A percentile compares a stretch with the other conserved stretches of the same genome.
These are phyloP conservation scores for Plasmodium gallinaceum DNA, from an alignment of 169 alveolate genomes.

Conservation along the genomic window DNA sequence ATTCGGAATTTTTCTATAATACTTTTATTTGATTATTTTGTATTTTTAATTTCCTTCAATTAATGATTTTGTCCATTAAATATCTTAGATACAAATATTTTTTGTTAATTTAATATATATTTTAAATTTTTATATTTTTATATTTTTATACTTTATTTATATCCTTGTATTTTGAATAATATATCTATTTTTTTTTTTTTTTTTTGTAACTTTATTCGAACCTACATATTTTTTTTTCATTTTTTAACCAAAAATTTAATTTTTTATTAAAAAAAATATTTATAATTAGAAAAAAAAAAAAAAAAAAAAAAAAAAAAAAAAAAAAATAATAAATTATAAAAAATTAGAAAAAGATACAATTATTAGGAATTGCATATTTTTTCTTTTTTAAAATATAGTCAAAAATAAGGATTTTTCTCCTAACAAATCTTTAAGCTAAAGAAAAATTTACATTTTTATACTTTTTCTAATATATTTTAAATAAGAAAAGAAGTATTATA, in stretches of 20 bases:
- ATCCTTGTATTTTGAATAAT: no score
- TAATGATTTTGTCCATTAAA: not conserved
- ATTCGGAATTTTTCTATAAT: no score
- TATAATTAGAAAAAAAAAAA: not conserved
- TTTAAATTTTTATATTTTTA: no score
- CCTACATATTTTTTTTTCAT: no score
- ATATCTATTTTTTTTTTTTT: no score
- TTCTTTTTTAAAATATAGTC: conserved; percentile 31
- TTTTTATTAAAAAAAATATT: no score
- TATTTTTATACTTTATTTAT: no score
- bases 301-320: no score
- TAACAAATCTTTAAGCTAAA: conserved; percentile 46
- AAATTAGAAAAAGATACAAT: not conserved
- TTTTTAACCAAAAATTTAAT: not conserved
- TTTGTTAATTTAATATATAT: no score
- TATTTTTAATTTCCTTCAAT: not conserved
- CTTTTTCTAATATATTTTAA: not conserved
- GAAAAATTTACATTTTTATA: conserved; percentile 5
- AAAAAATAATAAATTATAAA: conserved; percentile 20
- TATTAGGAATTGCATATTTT: conserved; percentile 3
- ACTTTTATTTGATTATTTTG: not conserved
- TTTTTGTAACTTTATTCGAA: no score
- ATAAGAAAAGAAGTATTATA: no score
- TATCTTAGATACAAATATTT: not conserved
- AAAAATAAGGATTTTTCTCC: conserved; percentile 40